Conservation (phyloP, 345 rosid genomes). For the Brassica incana region DNA sequence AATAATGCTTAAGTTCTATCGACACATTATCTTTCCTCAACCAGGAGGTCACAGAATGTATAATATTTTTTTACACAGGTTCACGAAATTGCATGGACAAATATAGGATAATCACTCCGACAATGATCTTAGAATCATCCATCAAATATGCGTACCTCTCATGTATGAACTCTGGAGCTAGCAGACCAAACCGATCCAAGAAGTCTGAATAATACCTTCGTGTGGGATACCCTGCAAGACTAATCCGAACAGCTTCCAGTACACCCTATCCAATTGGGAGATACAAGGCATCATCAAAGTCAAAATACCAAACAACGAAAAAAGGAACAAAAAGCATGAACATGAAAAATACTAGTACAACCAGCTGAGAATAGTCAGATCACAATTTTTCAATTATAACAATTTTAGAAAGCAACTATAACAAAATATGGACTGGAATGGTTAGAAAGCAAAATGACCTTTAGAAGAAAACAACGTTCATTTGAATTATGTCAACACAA, state of each 20-base stretch:
- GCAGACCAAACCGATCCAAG: slow-evolving; percentile 90
- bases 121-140: slow-evolving; percentile 19
- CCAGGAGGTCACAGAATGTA: slow-evolving; percentile 14
- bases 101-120: slow-evolving; percentile 6
- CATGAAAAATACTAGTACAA: slow-evolving; percentile 23
- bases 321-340: neutral
- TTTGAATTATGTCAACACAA: slow-evolving; percentile 1
- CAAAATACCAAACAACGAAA: slow-evolving; percentile 18
- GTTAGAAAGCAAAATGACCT: slow-evolving; percentile 1
- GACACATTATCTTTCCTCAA: slow-evolving; percentile 2
- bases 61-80: neutral
- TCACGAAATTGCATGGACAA: neutral
- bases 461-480: neutral
- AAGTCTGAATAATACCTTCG: slow-evolving; percentile 83
- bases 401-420: neutral
- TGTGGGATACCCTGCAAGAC: slow-evolving; percentile 98
- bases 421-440: slow-evolving; percentile 3
- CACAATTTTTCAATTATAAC: slow-evolving; percentile 15
- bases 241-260: slow-evolving; percentile 95
- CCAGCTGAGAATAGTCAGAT: slow-evolving; percentile 18
- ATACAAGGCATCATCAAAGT: slow-evolving; percentile 28
- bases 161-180: slow-evolving; percentile 70
- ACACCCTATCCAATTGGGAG: slow-evolving; percentile 70
- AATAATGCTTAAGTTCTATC: neutral
- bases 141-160: slow-evolving; percentile 55